Evolutionary conservation across 2,329 filamentous ascomycete species (phyloP), one percentile per base, ranked within the genome.

Genomic region (Trichophaea hybrida): DNA sequence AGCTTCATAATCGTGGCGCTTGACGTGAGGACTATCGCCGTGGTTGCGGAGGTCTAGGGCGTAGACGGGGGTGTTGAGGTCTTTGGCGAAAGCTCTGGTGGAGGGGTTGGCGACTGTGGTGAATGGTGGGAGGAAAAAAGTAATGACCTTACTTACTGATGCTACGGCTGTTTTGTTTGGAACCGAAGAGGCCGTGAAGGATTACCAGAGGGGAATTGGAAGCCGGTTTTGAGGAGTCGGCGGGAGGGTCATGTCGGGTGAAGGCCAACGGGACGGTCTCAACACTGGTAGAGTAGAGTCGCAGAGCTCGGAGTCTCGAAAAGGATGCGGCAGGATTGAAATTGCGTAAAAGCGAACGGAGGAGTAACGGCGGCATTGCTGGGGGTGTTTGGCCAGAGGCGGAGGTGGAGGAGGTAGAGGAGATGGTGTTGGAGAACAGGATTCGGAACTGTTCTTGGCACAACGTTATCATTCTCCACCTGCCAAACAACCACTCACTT

Each of bases 111-210:
- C 8, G 31, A 24, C 48, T 51, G 48, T 12, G 15, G 15, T 15
- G n/a, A 1, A 24, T 35, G 50, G 49, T 2, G 15, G 34, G 33
- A 40, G 43, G 63, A 52, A 5, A 15, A 64, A 6, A 38, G 37
- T 48, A 52, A 24, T 24, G 49, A 53, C 74, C 85, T 72, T 76
- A 95, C 91, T 89, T 94, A 84, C 89, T 94, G 64, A 97, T 93
- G 69, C 80, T 87, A 72, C 90, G 78, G 71, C 96, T 95, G 71
- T 97, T 97, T 75, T 88, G 89, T 75, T 94, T 95, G 40, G 88
- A 95, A 17, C 91, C 91, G 69, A 97, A 96, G 8, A 97, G 77
- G 1, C 93, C 91, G 71, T 97, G 91, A 69, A 97, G 81, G 66
- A 97, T 86, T 63, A 97, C 74, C 64, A 97, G 88, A 1, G 90